Base-by-base conservation (phyloP, 352 stramenopile genomes). In the Phytophthora pisi region DNA sequence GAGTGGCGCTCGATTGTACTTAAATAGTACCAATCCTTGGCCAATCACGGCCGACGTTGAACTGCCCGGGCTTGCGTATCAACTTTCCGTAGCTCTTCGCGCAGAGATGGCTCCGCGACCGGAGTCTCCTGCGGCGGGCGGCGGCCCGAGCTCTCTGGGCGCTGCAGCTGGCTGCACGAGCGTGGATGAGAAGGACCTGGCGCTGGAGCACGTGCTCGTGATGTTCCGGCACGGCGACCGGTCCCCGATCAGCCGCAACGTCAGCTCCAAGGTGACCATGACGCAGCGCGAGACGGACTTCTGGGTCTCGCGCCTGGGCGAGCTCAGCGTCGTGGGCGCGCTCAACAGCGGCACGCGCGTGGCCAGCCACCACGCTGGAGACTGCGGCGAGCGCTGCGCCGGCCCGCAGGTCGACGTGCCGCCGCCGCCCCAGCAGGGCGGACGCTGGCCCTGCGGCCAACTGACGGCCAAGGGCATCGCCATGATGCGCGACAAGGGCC, bases 161-260 rank as follows among this genome's bases (percentile, higher is more conserved):
- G 4, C 26, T 11, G 6, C 24, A 11, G 26, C 16, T 20, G 46
- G 11, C 34, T 10, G 23, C 18, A 45, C n/a, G 5, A 7, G 9
- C 28, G 15, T 68, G 1, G 47, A 72, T 7, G 50, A 71, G 50
- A 24, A 61, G 13, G 61, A 76, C 5, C 61, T 90, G 28, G 52
- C 71, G 64, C 72, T 93, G 34, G 55, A 77, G 47, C 86, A 95
- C 40, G 81, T 95, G 66, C 45, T 86, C n/a, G 77, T 85, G 57
- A 66, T 92, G 61, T 93, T 93, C 56, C 86, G 86, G 11, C 86
- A 94, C 64, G 86, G 86, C 43, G 86, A 94, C 56, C 79, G 86
- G 15, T 91, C 86, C n/a, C 86, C 86, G 4, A 88, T 94, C 72
- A 86, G 81, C 43, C 80, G 79, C 36, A 70, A 61, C 13, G 68